Evolutionary conservation across 129 eudicot genomes (phyloP).

Genomic region (Dittrichia graveolens): DNA sequence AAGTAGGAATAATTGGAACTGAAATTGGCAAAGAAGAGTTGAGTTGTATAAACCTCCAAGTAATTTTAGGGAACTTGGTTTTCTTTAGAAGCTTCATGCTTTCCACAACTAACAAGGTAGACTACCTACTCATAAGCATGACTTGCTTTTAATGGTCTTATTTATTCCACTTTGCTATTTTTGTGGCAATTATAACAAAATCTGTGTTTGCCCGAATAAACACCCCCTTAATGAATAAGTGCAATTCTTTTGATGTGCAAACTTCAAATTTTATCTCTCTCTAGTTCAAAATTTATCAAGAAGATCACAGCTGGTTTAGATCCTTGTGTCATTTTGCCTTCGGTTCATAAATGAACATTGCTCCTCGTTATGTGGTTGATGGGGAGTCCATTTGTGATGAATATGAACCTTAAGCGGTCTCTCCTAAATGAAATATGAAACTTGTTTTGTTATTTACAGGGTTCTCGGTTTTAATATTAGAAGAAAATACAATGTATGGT

Average conservation of each 20-base stretch:
- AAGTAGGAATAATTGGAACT: conserved; percentile 32
- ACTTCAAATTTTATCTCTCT: not conserved
- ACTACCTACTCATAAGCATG: conserved; percentile 4
- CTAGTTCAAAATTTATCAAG: not conserved
- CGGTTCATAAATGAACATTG: not conserved
- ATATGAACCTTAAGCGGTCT: too few relatives aligned
- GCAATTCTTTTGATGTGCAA: not conserved
- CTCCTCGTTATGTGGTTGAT: not conserved
- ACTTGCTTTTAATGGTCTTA: not conserved
- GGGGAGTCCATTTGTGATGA: not conserved
- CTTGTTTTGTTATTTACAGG: not conserved
- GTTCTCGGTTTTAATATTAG: not conserved
- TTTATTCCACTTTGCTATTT: not conserved
- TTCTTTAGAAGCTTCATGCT: conserved; percentile 56
- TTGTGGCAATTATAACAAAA: conserved; percentile 2
- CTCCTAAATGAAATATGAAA: too few relatives aligned
- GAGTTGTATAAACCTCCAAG: conserved; percentile 38
- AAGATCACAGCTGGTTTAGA: not conserved
- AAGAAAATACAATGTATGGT: conserved; percentile 4
- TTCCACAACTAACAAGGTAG: conserved; percentile 62
- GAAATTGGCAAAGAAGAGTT: conserved; percentile 48
- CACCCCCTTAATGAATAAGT: conserved; percentile 18
- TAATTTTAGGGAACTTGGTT: too few relatives aligned
- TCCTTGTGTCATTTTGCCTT: too few relatives aligned
- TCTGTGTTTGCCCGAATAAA: too few relatives aligned